Evolutionary conservation across 2,329 filamentous ascomycete genomes (phyloP), one percentile per base, ranked within the genome.

Genomic region (Colletotrichum sidae): DNA sequence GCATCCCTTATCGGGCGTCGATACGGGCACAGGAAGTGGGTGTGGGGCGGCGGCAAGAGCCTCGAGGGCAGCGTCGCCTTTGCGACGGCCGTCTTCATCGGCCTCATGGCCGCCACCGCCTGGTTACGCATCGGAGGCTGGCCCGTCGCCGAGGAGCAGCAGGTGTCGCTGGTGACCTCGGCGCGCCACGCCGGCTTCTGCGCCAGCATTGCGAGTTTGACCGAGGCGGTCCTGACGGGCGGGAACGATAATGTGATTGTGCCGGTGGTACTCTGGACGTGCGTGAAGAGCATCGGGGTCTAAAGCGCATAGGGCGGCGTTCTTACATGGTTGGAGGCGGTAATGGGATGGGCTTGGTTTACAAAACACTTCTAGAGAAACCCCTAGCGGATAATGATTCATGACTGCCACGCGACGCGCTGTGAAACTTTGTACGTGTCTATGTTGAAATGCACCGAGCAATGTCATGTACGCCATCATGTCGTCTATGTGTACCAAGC

Each of bases 171-270:
- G 65, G 92, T 90, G 88, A 76, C 88, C 62, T 77, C 89, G 52
- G 88, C 92, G 25, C 88, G 89, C 5, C 96, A 95, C 74, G 88
- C 91, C 10, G 81, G 83, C 5, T 74, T 92, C 52, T 96, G 94
- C 69, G 94, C 92, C 7, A 85, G 86, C 46, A 87, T 94, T 63
- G 93, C 94, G 35, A 97, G 94, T 77, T 84, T 97, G 70, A 97
- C 96, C 56, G 96, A 99, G 81, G 94, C 96, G 34, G 95, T 97
- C 51, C 81, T 99, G 69, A 98, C 96, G 12, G 96, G 96, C 2
- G 96, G 95, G 37, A 99, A 99, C 78, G 96, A 99, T 83, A 99
- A 99, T 82, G 96, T 99, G 15, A 90, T 98, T 69, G 95, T 98
- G 69, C 96, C 96, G 4, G 88, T 99, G 62, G 89, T 97, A 55